These are phyloP conservation scores for Garcia nutans DNA, from an alignment of 345 rosid species.

Conservation along the genomic window DNA sequence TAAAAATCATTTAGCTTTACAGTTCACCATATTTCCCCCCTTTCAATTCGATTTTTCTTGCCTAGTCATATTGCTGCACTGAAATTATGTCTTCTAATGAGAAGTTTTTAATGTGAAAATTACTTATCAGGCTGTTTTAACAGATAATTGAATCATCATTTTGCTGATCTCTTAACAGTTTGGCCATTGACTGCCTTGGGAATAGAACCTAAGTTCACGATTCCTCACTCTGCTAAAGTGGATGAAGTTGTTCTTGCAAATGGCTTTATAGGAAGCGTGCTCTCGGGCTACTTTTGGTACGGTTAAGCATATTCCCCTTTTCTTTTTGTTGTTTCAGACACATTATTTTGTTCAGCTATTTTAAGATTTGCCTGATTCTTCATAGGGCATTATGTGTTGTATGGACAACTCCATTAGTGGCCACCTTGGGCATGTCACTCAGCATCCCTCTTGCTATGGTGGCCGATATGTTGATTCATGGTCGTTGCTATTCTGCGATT, in stretches of 20 bases:
- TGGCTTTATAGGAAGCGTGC: slow-evolving; percentile 93
- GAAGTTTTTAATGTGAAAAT: not conserved
- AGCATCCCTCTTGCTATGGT: slow-evolving; percentile 86
- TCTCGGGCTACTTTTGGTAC: slow-evolving; percentile 95
- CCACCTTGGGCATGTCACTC: slow-evolving; percentile 84
- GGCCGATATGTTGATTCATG: slow-evolving; percentile 80
- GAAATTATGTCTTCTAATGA: not conserved
- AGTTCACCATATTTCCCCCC: not conserved
- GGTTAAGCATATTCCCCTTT: slow-evolving; percentile 7
- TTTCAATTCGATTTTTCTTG: not conserved
- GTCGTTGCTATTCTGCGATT: slow-evolving; percentile 76
- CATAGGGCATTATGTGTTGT: slow-evolving; percentile 76
- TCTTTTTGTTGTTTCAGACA: not conserved
- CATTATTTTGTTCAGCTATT: not conserved
- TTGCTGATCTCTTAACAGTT: slow-evolving; percentile 47
- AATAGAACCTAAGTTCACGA: slow-evolving; percentile 90
- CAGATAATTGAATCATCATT: not conserved
- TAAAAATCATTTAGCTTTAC: not conserved
- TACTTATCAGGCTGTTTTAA: not conserved
- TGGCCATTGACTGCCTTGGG: slow-evolving; percentile 97
- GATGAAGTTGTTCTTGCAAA: slow-evolving; percentile 97
- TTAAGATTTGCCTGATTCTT: not conserved
- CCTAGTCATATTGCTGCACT: not conserved
- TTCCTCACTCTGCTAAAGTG: slow-evolving; percentile 86
- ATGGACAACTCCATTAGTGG: slow-evolving; percentile 85